Conservation (phyloP, 495 filamentous ascomycete species). For the Achaetomiella virescens region DNA sequence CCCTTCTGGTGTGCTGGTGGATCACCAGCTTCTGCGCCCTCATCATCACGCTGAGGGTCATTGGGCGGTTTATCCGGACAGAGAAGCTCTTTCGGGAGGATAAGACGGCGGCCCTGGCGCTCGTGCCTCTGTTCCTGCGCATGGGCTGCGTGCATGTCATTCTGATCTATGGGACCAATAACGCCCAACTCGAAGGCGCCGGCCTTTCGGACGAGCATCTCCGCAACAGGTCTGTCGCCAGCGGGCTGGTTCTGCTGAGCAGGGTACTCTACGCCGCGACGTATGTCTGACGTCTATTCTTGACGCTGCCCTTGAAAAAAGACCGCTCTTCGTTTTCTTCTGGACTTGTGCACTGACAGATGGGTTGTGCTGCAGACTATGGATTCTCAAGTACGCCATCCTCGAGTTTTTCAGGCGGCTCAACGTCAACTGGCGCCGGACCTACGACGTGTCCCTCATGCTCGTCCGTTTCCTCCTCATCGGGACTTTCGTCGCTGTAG, state of each 20-base stretch:
- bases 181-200: slow-evolving; percentile 45
- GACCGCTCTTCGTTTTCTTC: not conserved
- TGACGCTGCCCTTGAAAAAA: not conserved
- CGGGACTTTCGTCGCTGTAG: slow-evolving; percentile 68
- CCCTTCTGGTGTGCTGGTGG: slow-evolving; percentile 91
- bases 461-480: slow-evolving; percentile 68
- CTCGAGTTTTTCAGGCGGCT: slow-evolving; percentile 86
- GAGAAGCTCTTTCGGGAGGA: slow-evolving; percentile 82
- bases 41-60: slow-evolving; percentile 71
- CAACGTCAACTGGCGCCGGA: slow-evolving; percentile 61
- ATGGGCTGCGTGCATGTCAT: slow-evolving; percentile 86
- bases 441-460: slow-evolving; percentile 59
- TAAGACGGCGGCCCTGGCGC: slow-evolving; percentile 70
- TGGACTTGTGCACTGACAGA: not conserved
- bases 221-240: slow-evolving; percentile 50
- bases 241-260: slow-evolving; percentile 57
- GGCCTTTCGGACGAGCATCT: slow-evolving; percentile 43
- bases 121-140: slow-evolving; percentile 72
- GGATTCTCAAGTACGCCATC: slow-evolving; percentile 85
- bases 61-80: slow-evolving; percentile 72
- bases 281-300: slow-evolving; percentile 41
- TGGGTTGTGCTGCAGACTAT: slow-evolving; percentile 54
- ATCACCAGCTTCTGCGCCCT: slow-evolving; percentile 73
- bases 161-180: slow-evolving; percentile 83
- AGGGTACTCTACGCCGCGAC: slow-evolving; percentile 64